Percentiles rank a stretch among this genome's conserved stretches.
Evolutionary conservation across 106 monocot species (phyloP).

Genomic region (Gastrodia elata): DNA sequence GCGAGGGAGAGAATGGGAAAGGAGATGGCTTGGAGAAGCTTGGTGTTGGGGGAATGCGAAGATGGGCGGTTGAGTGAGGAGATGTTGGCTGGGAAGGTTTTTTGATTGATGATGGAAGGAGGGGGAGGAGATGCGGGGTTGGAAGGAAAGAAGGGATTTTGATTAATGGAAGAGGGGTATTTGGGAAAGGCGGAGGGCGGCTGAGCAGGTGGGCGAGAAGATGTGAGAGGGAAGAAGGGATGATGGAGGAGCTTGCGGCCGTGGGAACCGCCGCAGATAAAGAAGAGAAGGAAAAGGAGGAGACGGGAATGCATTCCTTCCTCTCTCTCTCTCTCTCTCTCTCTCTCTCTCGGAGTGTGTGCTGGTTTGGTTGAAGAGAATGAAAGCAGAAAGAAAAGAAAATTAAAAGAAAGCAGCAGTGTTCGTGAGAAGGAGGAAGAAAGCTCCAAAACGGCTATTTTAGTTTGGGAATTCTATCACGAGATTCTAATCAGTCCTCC

Average conservation of each 20-base stretch:
- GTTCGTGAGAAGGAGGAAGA: background rate
- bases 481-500: too few species aligned
- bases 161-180: conserved; percentile 5
- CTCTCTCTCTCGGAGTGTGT: background rate
- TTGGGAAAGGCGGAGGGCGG: conserved; percentile 22
- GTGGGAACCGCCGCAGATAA: background rate
- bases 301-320: background rate
- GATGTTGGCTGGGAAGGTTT: conserved; percentile 36
- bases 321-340: background rate
- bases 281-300: background rate
- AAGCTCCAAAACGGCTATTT: conserved; percentile 1
- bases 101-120: conserved; percentile 17
- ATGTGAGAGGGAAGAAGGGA: conserved; percentile 24
- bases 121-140: conserved; percentile 3
- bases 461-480: too few species aligned
- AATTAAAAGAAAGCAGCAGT: too few species aligned
- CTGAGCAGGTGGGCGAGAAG: conserved; percentile 15
- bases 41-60: conserved; percentile 14
- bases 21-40: conserved; percentile 28
- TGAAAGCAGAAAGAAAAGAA: background rate
- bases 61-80: conserved; percentile 21
- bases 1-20: conserved; percentile 24
- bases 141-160: conserved; percentile 13
- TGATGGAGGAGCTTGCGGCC: conserved; percentile 16
- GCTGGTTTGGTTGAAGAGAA: background rate